Evolutionary conservation across 352 stramenopile species (phyloP), one percentile per base, ranked within the genome.

Genomic region (Pythium dissotocum): DNA sequence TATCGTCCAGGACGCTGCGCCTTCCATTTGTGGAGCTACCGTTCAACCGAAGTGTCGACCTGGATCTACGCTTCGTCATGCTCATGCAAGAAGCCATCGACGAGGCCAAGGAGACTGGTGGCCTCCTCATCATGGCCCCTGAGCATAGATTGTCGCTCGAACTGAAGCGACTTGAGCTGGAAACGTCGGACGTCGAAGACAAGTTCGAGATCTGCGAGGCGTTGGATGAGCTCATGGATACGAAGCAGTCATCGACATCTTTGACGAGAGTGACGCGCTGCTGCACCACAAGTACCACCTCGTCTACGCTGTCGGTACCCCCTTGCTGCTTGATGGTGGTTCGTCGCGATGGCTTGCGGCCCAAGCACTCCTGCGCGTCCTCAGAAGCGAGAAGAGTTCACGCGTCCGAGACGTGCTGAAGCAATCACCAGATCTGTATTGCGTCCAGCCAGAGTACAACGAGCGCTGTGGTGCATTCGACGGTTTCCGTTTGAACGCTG

Each of bases 81-180:
- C 51, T 77, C 7, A 72, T 94, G 9, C 65, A 62, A 6, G 71
- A 89, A 40, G 44, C 18, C 0, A 26, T 91, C 0, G 51, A 79
- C 1, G 73, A 87, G 14, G 65, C 78, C 2, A 78, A 77, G 51
- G 6, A 46, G 2, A 63, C 66, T 21, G 72, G 80, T 0, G 85
- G 78, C 2, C 79, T 88, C 40, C 44, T 97, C 33, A 72, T 96
- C 16, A 75, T 97, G 40, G 73, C 91, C 35, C 89, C 90, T 6
- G 89, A 97, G 71, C 82, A 97, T 69, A 78, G 89, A n/a, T 81
- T 97, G 59, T 97, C 90, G 14, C 73, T 97, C 5, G 82, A 95
- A 61, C 72, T 98, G 0, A 97, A 98, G 70, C 61, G 51, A 0
- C 71, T 88, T 56, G 81, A 94, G 57, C 71, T 73, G 26, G 61